Percentiles rank a stretch among this genome's conserved stretches.
These are phyloP conservation scores for Coniochaeta ligniaria DNA, from an alignment of 2,329 filamentous ascomycete genomes.

Conservation along the genomic window DNA sequence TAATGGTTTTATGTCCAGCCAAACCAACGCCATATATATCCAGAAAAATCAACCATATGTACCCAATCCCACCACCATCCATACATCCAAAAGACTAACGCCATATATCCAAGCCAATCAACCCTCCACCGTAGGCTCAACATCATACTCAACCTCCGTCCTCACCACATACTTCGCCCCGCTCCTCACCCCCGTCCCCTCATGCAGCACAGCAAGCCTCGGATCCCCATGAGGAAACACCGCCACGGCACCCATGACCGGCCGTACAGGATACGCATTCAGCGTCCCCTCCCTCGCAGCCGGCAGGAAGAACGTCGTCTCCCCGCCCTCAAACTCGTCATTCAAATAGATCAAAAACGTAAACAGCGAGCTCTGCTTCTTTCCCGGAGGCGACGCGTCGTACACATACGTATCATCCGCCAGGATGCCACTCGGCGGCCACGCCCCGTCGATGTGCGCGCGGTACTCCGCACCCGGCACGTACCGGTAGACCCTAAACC, in stretches of 20 bases:
- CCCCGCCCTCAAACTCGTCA: conserved; percentile 57
- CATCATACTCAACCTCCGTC: conserved; percentile 65
- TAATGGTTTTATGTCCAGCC: background rate
- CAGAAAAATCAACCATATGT: background rate
- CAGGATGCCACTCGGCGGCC: conserved; percentile 62
- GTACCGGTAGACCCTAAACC: conserved; percentile 67
- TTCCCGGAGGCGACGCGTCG: conserved; percentile 49
- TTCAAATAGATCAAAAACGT: conserved; percentile 16
- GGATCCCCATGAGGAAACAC: conserved; percentile 66
- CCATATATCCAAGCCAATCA: background rate
- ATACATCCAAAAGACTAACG: no score
- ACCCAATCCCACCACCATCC: no score
- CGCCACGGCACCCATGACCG: conserved; percentile 61
- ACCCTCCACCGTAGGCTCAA: conserved; percentile 27
- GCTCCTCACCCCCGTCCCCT: conserved; percentile 62
- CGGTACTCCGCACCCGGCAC: conserved; percentile 67
- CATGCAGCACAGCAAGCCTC: conserved; percentile 57
- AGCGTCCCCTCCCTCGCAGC: conserved; percentile 56
- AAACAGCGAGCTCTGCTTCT: conserved; percentile 13
- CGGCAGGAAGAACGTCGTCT: conserved; percentile 65
- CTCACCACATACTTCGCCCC: conserved; percentile 63
- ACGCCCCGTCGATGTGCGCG: conserved; percentile 64
- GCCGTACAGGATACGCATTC: conserved; percentile 62
- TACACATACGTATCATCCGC: conserved; percentile 55
- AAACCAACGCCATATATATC: background rate